Base-by-base conservation (phyloP, 192 early-diverging fungal genomes). In the Coemansia sp. region DNA sequence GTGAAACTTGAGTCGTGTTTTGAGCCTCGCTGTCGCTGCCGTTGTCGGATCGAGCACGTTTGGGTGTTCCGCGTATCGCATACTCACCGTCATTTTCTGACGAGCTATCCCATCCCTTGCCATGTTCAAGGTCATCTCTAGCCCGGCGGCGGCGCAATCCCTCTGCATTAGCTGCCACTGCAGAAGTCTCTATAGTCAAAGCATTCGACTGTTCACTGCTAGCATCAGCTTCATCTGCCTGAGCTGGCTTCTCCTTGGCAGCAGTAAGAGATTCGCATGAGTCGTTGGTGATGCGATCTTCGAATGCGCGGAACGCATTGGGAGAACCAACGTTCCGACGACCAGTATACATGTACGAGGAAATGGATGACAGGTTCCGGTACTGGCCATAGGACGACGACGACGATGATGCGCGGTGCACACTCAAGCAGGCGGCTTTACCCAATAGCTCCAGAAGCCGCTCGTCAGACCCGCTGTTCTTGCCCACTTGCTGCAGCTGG, bases 31-130 rank as follows among this genome's bases (percentile, higher is more conserved):
- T 47, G 16, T 76, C 72, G 45, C 60, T 63, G 9, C 45, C 72
- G 33, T 61, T 61, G 46, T 76, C 66, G 2, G 72, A 76, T 18
- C 62, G 56, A 10, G 66, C 58, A 20, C 72, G 72, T 55, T 76
- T 76, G 10, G 72, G 59, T 5, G 66, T 65, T 0, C 49, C 62
- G 6, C 43, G 66, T 46, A 46, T 36, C 0, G n/a, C 53, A 19
- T n/a, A 26, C 11, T 47, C 50, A 0, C 40, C 45, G 13, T 46
- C 62, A 10, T 51, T 56, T 16, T 65, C 62, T 15, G 62, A 56
- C 5, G 37, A 30, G 45, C 56, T 59, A 43, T 56, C 56, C 51
- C 55, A 54, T n/a, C 42, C 35, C 5, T 50, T 58, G 26, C 19
- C 28, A 16, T 48, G 50, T 3, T 55, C 41, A 5, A 23, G 12